Evolutionary conservation across 2,329 filamentous ascomycete genomes (phyloP).

Genomic region (Diaporthe sp.): DNA sequence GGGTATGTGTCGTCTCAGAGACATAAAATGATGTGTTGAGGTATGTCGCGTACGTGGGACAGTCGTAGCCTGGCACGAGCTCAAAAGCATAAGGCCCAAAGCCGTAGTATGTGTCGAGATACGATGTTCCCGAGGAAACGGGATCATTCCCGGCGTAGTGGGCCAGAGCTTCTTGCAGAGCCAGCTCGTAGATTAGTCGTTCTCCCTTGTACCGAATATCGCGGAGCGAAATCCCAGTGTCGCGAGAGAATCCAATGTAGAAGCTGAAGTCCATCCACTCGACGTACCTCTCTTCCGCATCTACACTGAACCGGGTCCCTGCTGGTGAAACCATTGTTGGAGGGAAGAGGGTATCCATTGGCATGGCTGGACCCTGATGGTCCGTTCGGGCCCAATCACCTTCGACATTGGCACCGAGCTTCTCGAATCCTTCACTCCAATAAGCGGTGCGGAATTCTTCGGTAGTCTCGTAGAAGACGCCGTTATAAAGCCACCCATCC

Average conservation of each 20-base stretch:
- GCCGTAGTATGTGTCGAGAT: conserved; percentile 62
- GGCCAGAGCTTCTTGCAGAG: conserved; percentile 66
- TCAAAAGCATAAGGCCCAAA: conserved; percentile 60
- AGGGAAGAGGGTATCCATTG: conserved; percentile 52
- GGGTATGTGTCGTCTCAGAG: conserved; percentile 56
- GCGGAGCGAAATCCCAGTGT: conserved; percentile 62
- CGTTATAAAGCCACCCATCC: conserved; percentile 66
- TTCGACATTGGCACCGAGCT: conserved; percentile 60
- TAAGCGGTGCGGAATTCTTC: conserved; percentile 60
- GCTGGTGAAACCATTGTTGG: conserved; percentile 54
- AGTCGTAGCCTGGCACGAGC: conserved; percentile 64
- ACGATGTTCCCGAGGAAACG: conserved; percentile 57
- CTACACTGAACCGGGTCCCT: conserved; percentile 56
- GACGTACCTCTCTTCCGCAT: conserved; percentile 57
- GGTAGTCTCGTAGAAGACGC: conserved; percentile 63
- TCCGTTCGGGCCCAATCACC: conserved; percentile 61
- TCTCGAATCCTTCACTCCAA: conserved; percentile 57
- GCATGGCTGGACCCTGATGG: conserved; percentile 51
- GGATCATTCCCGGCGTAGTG: conserved; percentile 65
- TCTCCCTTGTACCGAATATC: conserved; percentile 68
- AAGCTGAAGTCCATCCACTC: conserved; percentile 66
- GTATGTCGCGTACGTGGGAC: conserved; percentile 63
- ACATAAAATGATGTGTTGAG: conserved; percentile 61
- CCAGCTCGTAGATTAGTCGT: conserved; percentile 67
- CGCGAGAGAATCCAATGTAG: conserved; percentile 62